A percentile compares a stretch with the other conserved stretches of the same genome.
Conservation (phyloP, 1,139 yeast genomes). For the Candida freyschussii region DNA sequence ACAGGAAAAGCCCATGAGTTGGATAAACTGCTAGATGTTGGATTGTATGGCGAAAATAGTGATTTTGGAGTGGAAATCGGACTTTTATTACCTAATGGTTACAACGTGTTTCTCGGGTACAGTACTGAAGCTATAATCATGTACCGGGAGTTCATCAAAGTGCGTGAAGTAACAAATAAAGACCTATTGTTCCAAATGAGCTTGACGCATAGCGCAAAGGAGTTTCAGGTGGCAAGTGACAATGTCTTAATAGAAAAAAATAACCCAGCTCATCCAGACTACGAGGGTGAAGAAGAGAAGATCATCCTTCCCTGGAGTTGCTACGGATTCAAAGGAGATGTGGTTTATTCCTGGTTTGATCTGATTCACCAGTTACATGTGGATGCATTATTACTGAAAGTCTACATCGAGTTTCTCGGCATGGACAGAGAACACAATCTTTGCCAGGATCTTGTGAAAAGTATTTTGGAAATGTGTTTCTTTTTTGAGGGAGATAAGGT, state of each 20-base stretch:
- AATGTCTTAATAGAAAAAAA: slow-evolving; percentile 11
- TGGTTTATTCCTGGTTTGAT: slow-evolving; percentile 52
- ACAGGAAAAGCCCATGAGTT: slow-evolving; percentile 55
- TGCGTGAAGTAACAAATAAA: slow-evolving; percentile 19
- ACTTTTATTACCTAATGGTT: slow-evolving; percentile 38
- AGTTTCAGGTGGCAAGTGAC: slow-evolving; percentile 28
- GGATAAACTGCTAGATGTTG: slow-evolving; percentile 36
- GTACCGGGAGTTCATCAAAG: slow-evolving; percentile 27
- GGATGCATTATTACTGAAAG: slow-evolving; percentile 39
- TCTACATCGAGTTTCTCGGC: slow-evolving; percentile 35
- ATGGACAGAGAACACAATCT: slow-evolving; percentile 36
- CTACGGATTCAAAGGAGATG: slow-evolving; percentile 20
- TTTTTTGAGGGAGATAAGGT: slow-evolving; percentile 24
- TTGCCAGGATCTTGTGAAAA: slow-evolving; percentile 38
- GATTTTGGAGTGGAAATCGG: slow-evolving; percentile 37
- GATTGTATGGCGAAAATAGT: slow-evolving; percentile 25
- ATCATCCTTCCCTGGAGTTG: slow-evolving; percentile 18
- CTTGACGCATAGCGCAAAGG: slow-evolving; percentile 23
- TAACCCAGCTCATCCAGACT: slow-evolving; percentile 25
- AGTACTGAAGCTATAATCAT: slow-evolving; percentile 27
- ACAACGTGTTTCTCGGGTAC: slow-evolving; percentile 50
- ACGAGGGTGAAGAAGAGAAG: slow-evolving; percentile 13
- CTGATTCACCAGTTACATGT: slow-evolving; percentile 47
- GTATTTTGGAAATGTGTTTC: slow-evolving; percentile 37
- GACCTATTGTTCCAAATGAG: slow-evolving; percentile 20